Evolutionary conservation across 2,329 filamentous ascomycete genomes (phyloP).

Genomic region (Paecilomyces sp.): DNA sequence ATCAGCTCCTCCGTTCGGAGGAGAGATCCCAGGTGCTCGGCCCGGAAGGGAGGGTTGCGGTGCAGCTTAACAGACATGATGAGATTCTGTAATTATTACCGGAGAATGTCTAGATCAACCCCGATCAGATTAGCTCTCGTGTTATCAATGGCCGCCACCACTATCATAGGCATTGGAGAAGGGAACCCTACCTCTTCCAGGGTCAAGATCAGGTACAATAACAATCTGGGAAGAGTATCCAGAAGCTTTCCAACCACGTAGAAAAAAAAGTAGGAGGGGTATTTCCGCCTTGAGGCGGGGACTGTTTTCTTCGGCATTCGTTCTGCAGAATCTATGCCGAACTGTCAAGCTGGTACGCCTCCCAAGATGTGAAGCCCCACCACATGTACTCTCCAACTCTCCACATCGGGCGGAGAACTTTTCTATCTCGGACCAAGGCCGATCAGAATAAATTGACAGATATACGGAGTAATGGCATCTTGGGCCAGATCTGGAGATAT

Average conservation of each 20-base stretch:
- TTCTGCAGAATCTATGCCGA: not conserved
- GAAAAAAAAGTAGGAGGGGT: not conserved
- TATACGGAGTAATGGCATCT: not conserved
- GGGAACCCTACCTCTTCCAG: not conserved
- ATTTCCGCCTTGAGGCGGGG: not conserved
- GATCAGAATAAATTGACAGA: not conserved
- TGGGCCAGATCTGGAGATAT: not conserved
- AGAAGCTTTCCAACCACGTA: not conserved
- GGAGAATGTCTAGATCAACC: not conserved
- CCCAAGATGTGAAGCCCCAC: not conserved
- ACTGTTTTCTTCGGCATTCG: not conserved
- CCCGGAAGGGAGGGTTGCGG: constrained; percentile 56
- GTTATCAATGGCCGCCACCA: not conserved
- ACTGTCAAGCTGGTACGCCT: not conserved
- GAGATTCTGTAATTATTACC: not conserved
- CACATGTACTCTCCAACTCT: not conserved
- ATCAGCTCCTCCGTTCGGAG: constrained; percentile 59
- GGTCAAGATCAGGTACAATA: not conserved
- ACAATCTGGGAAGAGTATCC: not conserved
- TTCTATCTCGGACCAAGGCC: not conserved
- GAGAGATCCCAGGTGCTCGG: constrained; percentile 66
- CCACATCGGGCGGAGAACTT: not conserved
- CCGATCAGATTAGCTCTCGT: not conserved
- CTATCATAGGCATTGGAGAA: not conserved
- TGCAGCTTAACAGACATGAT: constrained; percentile 26